Conservation (phyloP, 768 basidiomycete species). For the Imleria badia region DNA sequence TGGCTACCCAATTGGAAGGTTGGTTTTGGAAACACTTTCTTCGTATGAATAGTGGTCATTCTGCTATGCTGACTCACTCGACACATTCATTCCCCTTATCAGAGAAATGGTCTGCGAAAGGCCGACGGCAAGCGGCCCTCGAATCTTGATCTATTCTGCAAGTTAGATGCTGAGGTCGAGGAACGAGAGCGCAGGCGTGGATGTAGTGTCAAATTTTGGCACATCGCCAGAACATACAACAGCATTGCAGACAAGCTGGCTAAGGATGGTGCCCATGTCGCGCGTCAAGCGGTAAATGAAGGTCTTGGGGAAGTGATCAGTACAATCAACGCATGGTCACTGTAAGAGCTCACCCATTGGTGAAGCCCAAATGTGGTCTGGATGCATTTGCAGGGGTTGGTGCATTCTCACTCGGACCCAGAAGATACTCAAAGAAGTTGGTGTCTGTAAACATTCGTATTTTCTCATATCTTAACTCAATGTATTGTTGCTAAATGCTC, state of each 20-base stretch:
- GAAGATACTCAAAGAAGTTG: no score
- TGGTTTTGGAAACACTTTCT: not conserved
- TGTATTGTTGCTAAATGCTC: no score
- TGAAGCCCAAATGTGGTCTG: no score
- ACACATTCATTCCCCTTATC: not conserved
- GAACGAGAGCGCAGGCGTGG: not conserved
- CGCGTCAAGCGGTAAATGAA: not conserved
- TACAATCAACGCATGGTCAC: not conserved
- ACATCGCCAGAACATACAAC: slow-evolving; percentile 25
- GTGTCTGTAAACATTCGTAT: no score
- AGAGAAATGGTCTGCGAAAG: not conserved
- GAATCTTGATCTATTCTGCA: slow-evolving; percentile 9
- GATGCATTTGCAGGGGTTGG: no score
- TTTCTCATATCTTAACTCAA: no score
- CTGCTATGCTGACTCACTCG: no score
- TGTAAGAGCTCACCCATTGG: no score
- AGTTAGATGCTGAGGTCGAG: not conserved
- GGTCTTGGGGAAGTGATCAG: not conserved
- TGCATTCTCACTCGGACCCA: no score
- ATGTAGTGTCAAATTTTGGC: slow-evolving; percentile 25
- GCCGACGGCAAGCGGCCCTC: not conserved
- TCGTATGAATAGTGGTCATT: no score
- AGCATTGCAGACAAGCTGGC: slow-evolving; percentile 21
- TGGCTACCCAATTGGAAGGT: slow-evolving; percentile 10
- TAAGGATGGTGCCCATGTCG: slow-evolving; percentile 1